Evolutionary conservation across 2,329 filamentous ascomycete species (phyloP), one percentile per base, ranked within the genome.

Genomic region (Keithomyces neogunnii): DNA sequence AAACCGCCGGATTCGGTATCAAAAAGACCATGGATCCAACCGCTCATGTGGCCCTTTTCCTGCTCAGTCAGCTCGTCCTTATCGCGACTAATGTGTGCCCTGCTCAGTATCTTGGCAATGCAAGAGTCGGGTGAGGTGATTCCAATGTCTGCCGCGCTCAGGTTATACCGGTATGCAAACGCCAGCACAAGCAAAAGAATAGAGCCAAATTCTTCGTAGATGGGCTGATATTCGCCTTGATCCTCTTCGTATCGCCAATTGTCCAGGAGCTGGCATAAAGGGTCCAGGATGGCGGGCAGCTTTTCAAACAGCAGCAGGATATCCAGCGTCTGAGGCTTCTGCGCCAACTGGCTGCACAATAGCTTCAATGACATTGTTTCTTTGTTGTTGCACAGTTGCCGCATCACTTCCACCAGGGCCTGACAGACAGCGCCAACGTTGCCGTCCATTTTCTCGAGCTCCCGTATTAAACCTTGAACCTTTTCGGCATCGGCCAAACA

Each of bases 371-470:
- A 80, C 78, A 89, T 88, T 0, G 88, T 92, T 59, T 89, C 88
- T 59, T 86, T 88, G 45, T 78, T 84, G 19, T 75, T 73, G 60
- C 86, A 91, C 13, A 90, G 75, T 56, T 82, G 80, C 28, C 79
- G 75, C 60, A 90, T 78, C 33, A 88, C 76, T 72, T 89, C 86
- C 39, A 84, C 80, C 44, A 91, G 73, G 3, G 90, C 91, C 54
- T 85, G 83, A 48, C 86, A 87, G 19, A 95, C 88, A 2, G 89
- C 89, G 2, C 88, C 89, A 2, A 89, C 89, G 65, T 96, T 96
- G 1, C 92, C 92, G 61, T 95, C 89, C 78, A 93, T 90, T 48
- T 85, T 86, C 51, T 96, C 89, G 29, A 99, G 74, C 60, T 95
- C 89, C 39, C 84, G 80, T 40, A 96, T 81, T 33, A 95, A 74